A percentile compares a stretch with the other conserved stretches of the same genome.
These are phyloP conservation scores for Penicillium occitanis DNA, from an alignment of 2,329 filamentous ascomycete genomes.

Conservation along the genomic window DNA sequence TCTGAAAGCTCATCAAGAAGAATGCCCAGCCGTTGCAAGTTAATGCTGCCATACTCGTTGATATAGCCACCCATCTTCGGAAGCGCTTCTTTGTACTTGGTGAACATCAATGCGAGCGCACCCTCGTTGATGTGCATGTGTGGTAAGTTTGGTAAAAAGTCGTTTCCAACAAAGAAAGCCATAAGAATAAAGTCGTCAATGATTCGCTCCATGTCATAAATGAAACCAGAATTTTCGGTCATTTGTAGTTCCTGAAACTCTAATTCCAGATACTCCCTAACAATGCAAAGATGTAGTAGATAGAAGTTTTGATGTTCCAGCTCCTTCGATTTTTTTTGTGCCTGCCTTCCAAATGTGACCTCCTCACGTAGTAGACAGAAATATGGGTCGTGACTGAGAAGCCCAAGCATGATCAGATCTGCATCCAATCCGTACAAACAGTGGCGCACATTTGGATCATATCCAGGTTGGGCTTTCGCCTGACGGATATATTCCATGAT, in stretches of 20 bases:
- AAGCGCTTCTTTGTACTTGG: slow-evolving; percentile 87
- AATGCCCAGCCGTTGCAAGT: slow-evolving; percentile 72
- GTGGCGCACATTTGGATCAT: slow-evolving; percentile 90
- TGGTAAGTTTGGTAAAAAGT: slow-evolving; percentile 95
- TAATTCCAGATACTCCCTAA: slow-evolving; percentile 92
- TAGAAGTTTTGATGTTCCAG: slow-evolving; percentile 99
- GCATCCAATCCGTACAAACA: slow-evolving; percentile 97
- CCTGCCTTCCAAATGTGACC: slow-evolving; percentile 90
- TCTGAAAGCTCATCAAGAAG: slow-evolving; percentile 82
- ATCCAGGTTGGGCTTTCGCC: slow-evolving; percentile 90
- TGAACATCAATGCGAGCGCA: slow-evolving; percentile 94
- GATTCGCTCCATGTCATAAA: slow-evolving; percentile 90
- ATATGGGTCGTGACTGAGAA: slow-evolving; percentile 96
- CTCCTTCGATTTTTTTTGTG: slow-evolving; percentile 88
- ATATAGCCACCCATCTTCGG: slow-evolving; percentile 90
- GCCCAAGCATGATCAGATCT: slow-evolving; percentile 96
- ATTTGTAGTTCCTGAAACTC: slow-evolving; percentile 92
- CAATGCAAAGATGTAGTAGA: slow-evolving; percentile 93
- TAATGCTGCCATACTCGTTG: slow-evolving; percentile 91
- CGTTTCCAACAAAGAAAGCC: slow-evolving; percentile 99
- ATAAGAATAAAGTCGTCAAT: slow-evolving; percentile 99
- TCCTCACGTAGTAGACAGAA: slow-evolving; percentile 97
- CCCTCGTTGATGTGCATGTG: slow-evolving; percentile 98
- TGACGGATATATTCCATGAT: slow-evolving; percentile 99
- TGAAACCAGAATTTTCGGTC: slow-evolving; percentile 68